Evolutionary conservation across 1,139 yeast species (phyloP).

Genomic region (Trichomonascaceae sp.): DNA sequence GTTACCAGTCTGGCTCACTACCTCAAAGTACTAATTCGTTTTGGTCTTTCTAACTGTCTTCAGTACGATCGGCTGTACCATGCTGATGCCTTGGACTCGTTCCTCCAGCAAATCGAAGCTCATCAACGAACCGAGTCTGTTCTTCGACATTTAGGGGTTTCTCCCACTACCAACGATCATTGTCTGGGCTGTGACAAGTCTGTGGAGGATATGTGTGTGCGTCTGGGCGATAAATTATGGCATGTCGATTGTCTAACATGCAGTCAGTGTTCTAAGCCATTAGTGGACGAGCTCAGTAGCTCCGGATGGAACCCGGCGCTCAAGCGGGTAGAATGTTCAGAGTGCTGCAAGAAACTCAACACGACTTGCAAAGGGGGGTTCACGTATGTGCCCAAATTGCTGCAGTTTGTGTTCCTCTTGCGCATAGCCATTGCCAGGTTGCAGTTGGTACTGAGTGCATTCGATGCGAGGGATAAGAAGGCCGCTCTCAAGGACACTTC

Average conservation of each 20-base stretch:
- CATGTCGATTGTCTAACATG: constrained; percentile 66
- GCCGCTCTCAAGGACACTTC: constrained; percentile 2
- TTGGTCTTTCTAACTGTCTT: constrained; percentile 66
- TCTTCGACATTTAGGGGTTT: constrained; percentile 36
- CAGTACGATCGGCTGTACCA: constrained; percentile 48
- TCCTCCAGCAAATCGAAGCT: constrained; percentile 24
- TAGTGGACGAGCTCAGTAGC: constrained; percentile 25
- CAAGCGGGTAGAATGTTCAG: constrained; percentile 39
- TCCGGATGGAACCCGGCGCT: constrained; percentile 31
- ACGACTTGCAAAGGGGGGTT: constrained; percentile 40
- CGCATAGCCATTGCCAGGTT: constrained; percentile 79
- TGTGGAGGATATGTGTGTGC: constrained; percentile 71
- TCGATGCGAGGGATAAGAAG: constrained; percentile 22
- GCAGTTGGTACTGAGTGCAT: constrained; percentile 46
- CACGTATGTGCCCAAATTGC: constrained; percentile 47
- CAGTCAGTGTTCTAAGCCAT: constrained; percentile 18
- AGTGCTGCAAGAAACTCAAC: constrained; percentile 31
- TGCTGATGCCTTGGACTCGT: constrained; percentile 38
- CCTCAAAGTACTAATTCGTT: constrained; percentile 68
- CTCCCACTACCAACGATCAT: constrained; percentile 61
- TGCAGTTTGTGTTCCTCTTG: constrained; percentile 62
- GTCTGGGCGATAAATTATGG: constrained; percentile 59
- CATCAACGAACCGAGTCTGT: constrained; percentile 29
- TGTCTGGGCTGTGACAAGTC: constrained; percentile 62
- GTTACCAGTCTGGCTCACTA: constrained; percentile 93